Evolutionary conservation across 768 basidiomycete species (phyloP), one percentile per base, ranked within the genome.

Genomic region (Naganishia randhawae): DNA sequence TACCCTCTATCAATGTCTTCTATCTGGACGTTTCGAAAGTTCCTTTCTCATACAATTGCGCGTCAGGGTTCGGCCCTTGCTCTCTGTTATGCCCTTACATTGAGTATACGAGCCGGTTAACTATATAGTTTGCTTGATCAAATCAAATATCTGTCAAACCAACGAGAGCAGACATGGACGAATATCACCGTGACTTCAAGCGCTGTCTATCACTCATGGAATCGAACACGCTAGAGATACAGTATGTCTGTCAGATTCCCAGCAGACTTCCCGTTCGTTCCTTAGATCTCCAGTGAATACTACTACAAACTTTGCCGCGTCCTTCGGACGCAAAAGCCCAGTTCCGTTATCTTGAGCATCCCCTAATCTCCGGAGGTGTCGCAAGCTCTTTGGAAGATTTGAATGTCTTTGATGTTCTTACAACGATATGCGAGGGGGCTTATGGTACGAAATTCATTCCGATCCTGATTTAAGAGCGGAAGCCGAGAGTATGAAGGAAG

Each of bases 401-500:
- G 35, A 27, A 61, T 39, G 13, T 9, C n/a, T 41, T 61, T 25
- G 35, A 41, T 2, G 22, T 61, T 11, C 37, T 41, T 27, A 25
- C 22, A 63, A 22, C 31, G 33, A 55, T 10, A 33, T 35, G 16
- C 54, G 54, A 1, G 54, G 54, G 10, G 33, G 39, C 16, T 10
- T 61, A 7, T 61, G 57, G 57, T 2, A 39, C 22, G 37, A 61
- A 5, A 61, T 61, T 10, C 57, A 42, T 29, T 39, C 57, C 25
- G 22, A 41, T n/a, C 25, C 57, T 41, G 22, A 41, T 19, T 9
- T 61, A 22, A n/a, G 57, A 22, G 19, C 39, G 13, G 57, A 61
- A 25, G 57, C 57, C 5, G 39, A 19, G 17, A 22, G 13, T n/a
- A 39, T 39, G 16, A 61, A 35, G 22, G 2, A 37, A 41, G 57